Evolutionary conservation across 2,329 filamentous ascomycete species (phyloP), one percentile per base, ranked within the genome.

Genomic region (Ceratocystis huliohia): DNA sequence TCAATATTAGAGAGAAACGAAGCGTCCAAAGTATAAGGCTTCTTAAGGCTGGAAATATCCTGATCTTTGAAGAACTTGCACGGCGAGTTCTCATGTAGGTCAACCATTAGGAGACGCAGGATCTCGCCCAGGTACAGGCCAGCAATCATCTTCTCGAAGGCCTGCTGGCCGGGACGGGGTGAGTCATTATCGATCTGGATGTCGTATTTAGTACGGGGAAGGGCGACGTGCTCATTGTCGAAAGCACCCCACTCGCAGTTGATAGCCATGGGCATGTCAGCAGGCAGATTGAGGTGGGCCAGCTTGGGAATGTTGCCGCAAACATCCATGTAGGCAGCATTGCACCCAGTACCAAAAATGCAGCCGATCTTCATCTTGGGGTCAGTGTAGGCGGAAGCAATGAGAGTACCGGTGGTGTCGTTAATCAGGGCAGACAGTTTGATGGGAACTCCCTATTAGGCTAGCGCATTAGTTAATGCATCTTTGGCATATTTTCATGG

Each of bases 191-290:
- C 93, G 73, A 97, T 90, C 71, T 87, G 85, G 68, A 89, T 80
- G 75, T 97, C 93, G 76, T 94, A 96, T 67, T 84, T 84, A 30
- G 92, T 96, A 65, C 86, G 84, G 13, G 92, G 92, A 13, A 96
- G 86, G 65, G 96, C 88, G 72, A 88, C 82, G 78, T 93, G 88
- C 76, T 96, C 89, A 75, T 96, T 96, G 76, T 96, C 93, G 73
- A 97, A 96, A 44, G 93, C 92, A 70, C 93, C 93, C 84, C 92
- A 96, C 76, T 97, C 93, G 79, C 92, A 96, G 81, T 96, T 96
- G 79, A 97, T 96, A 64, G 91, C 91, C 82, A 96, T 95, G 61
- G 88, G 91, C 68, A 85, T 85, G 69, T 94, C 86, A 0, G 90
- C 80, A 63, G 91, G 88, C 46, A 97, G 83, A 73, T 95, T 94